Evolutionary conservation across 768 basidiomycete genomes (phyloP), one percentile per base, ranked within the genome.

Genomic region (Mycena capillaripes): DNA sequence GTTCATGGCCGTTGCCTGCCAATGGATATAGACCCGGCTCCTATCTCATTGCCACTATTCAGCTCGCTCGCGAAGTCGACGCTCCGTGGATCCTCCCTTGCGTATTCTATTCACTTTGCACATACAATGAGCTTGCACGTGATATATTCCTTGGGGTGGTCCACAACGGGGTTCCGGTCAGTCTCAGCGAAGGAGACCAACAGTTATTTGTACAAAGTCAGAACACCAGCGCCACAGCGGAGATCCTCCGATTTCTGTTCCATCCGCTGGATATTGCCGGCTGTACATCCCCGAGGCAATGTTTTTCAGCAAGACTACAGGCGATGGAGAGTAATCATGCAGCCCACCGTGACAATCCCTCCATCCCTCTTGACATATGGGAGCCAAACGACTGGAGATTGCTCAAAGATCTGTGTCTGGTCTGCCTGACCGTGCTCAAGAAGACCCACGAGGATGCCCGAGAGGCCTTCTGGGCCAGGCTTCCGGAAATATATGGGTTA

Each of bases 401-500:
- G 36, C 30, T 56, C 10, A 30, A 38, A 10, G 46, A 57, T 2
- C 12, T 64, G 2, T 70, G 69, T 30, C 17, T 7, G 11, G 2
- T n/a, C 0, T 70, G 70, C 38, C 30, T 53, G 1, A n/a, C 34
- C 3, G 2, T 11, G 1, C 50, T 72, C 4, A 48, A 62, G 27
- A 0, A 40, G 8, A 44, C 19, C 10, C 53, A 72, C 36, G 23
- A 23, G 17, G 32, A 40, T 17, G 59, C 48, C 11, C 40, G 64
- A 7, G 57, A 62, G 52, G 34, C n/a, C 2, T 61, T 66, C 25
- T 72, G 70, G 70, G 59, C 61, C 21, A 10, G 46, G 30, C 32
- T 72, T 3, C 70, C 70, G 5, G 30, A 29, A 14, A 55, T 67
- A 3, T 72, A 72, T 36, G 52, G 65, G 1, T 32, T 67, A 16